Conservation (phyloP, 108 stramenopile species). For the Phaeodactylum tricornutum region DNA sequence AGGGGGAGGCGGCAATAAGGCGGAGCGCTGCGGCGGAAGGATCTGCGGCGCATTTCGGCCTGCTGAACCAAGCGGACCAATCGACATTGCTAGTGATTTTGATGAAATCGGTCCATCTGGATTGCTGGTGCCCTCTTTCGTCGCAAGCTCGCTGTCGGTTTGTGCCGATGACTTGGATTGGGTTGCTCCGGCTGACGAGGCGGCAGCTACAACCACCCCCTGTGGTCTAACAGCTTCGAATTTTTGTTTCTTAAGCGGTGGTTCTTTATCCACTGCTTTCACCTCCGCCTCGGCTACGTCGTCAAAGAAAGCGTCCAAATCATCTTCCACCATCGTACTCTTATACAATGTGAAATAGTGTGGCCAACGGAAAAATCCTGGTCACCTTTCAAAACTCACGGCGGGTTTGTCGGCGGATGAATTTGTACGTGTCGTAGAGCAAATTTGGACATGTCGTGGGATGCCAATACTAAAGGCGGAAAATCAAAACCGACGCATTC, state of each 20-base stretch:
- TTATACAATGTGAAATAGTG: no score
- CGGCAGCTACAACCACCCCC: conserved; percentile 41
- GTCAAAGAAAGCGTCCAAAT: conserved; percentile 78
- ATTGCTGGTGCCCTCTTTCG: neutral
- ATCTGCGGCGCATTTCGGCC: neutral
- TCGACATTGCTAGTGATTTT: conserved; percentile 6
- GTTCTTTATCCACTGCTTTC: conserved; percentile 7
- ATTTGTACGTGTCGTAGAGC: no score
- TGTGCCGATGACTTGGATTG: neutral
- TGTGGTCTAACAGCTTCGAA: conserved; percentile 17
- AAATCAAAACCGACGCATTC: no score
- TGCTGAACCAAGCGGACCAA: conserved; percentile 3
- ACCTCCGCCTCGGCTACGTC: conserved; percentile 37
- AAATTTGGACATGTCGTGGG: no score
- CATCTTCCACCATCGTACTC: no score
- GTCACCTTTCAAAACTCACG: no score
- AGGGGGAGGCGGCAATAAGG: conserved; percentile 10
- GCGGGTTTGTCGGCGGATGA: no score
- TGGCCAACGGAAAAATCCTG: no score
- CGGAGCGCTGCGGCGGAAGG: conserved; percentile 10
- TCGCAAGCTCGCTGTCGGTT: neutral
- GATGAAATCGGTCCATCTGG: neutral
- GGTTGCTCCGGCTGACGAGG: conserved; percentile 14
- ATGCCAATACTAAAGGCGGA: no score
- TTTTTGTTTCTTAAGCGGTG: conserved; percentile 18